Percentiles rank a stretch among this genome's conserved stretches.
Evolutionary conservation across 2,329 filamentous ascomycete genomes (phyloP).

Genomic region (Beauveria rudraprayagi): DNA sequence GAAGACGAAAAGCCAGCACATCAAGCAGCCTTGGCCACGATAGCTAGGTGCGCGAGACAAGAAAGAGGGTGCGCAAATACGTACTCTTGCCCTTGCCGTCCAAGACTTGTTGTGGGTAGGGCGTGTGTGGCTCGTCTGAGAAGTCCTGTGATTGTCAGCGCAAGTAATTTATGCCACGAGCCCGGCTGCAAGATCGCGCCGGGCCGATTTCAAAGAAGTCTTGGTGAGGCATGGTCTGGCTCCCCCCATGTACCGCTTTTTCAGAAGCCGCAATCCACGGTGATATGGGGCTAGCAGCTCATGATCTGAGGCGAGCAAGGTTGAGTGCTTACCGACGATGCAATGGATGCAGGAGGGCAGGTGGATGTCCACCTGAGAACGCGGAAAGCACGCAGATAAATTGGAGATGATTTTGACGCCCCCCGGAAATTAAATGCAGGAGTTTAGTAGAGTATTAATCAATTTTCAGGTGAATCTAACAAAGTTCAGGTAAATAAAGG

Average conservation of each 20-base stretch:
- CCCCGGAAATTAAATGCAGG: background rate
- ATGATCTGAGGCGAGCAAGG: background rate
- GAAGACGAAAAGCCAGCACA: background rate
- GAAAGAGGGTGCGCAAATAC: background rate
- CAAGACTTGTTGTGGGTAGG: background rate
- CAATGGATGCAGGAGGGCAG: background rate
- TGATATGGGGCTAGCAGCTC: background rate
- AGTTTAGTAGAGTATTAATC: background rate
- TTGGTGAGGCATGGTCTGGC: background rate
- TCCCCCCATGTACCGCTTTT: background rate
- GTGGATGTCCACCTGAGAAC: background rate
- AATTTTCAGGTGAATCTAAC: background rate
- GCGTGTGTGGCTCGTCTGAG: background rate
- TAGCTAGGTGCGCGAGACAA: background rate
- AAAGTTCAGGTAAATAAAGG: background rate
- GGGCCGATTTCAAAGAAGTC: background rate
- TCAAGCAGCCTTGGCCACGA: background rate
- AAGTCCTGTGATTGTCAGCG: background rate
- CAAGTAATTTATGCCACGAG: background rate
- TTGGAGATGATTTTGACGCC: background rate
- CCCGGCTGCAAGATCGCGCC: background rate
- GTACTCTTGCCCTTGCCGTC: background rate
- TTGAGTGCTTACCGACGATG: background rate
- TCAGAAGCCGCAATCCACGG: background rate
- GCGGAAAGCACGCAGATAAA: constrained; percentile 1